These are phyloP conservation scores for Hypsizygus ulmarius DNA, from an alignment of 1,284 basidiomycete genomes.

Conservation along the genomic window DNA sequence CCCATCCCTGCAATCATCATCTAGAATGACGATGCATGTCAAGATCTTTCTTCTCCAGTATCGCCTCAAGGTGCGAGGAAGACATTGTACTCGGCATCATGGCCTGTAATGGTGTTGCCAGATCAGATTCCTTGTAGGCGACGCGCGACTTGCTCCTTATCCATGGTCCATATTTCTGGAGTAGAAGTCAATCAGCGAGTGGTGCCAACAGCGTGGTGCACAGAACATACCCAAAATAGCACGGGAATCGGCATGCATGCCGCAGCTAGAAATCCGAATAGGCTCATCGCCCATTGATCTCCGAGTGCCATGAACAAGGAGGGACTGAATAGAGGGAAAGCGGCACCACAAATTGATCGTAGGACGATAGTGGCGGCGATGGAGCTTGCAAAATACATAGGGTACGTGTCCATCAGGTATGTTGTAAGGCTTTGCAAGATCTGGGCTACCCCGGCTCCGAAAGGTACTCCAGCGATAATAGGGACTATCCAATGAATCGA, in stretches of 20 bases:
- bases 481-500: slow-evolving; percentile 61
- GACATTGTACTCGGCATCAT: slow-evolving; percentile 14
- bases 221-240: slow-evolving; percentile 43
- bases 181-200: neutral
- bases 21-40: slow-evolving; percentile 2
- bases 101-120: neutral
- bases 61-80: slow-evolving; percentile 16
- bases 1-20: neutral
- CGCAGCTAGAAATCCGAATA: slow-evolving; percentile 58
- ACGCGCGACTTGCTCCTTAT: slow-evolving; percentile 55
- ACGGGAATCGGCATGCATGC: slow-evolving; percentile 55
- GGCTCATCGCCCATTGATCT: slow-evolving; percentile 63
- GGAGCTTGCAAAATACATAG: slow-evolving; percentile 62
- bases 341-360: slow-evolving; percentile 60
- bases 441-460: slow-evolving; percentile 60
- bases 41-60: slow-evolving; percentile 9
- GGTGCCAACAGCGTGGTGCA: neutral
- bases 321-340: slow-evolving; percentile 61
- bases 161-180: slow-evolving; percentile 54
- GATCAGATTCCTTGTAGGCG: slow-evolving; percentile 40
- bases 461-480: slow-evolving; percentile 60
- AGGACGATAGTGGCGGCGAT: slow-evolving; percentile 70
- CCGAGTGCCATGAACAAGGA: slow-evolving; percentile 58
- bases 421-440: slow-evolving; percentile 58
- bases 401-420: slow-evolving; percentile 68